Evolutionary conservation across 164 flowering plant species (phyloP).

Genomic region (Sextonia rubra): DNA sequence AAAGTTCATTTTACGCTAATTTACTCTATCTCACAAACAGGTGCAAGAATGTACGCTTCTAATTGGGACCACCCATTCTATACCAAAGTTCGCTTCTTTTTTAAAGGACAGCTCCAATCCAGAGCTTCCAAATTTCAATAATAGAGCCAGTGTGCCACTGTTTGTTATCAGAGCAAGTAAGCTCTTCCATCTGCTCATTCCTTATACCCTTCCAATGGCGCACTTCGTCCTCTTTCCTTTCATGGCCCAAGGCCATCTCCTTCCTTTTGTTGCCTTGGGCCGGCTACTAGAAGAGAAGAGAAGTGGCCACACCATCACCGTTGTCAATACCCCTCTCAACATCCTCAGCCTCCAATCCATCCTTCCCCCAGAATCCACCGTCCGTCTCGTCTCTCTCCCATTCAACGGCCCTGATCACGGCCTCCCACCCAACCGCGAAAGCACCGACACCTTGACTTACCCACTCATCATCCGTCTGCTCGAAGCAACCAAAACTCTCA

Average conservation of each 20-base stretch:
- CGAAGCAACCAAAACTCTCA: constrained; percentile 7
- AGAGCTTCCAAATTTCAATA: no score
- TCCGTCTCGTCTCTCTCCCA: constrained; percentile 14
- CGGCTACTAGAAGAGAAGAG: neutral
- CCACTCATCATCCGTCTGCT: neutral
- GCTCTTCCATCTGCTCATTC: no score
- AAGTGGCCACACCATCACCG: constrained; percentile 9
- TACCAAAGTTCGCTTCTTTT: no score
- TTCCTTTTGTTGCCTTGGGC: constrained; percentile 9
- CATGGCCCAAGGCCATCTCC: constrained; percentile 14
- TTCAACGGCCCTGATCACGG: constrained; percentile 15
- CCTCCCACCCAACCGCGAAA: constrained; percentile 15
- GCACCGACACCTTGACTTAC: constrained; percentile 5
- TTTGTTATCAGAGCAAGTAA: neutral
- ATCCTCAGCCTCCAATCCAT: constrained; percentile 7
- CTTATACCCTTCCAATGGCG: no score
- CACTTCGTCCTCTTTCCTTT: constrained; percentile 5
- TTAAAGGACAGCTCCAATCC: no score
- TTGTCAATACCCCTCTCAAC: constrained; percentile 19
- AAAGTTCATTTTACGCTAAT: no score
- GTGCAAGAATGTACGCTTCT: no score
- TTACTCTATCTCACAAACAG: no score
- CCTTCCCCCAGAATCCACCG: constrained; percentile 1
- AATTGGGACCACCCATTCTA: no score
- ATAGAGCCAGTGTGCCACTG: no score